These are phyloP conservation scores for Globisporangium spiculum DNA, from an alignment of 352 stramenopile species.

Conservation along the genomic window DNA sequence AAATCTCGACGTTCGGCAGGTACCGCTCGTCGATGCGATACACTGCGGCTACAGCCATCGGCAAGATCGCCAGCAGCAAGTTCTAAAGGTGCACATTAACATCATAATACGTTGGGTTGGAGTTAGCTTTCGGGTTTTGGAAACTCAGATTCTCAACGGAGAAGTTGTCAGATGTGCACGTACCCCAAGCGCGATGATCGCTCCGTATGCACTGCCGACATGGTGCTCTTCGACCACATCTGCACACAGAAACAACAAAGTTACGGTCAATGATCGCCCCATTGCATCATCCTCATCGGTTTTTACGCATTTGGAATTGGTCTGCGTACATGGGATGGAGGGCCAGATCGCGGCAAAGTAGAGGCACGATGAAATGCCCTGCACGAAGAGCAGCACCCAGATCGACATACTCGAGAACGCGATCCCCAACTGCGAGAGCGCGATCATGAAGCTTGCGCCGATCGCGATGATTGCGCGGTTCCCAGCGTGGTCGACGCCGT, in stretches of 20 bases:
- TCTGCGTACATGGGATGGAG: slow-evolving; percentile 54
- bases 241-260: slow-evolving; percentile 11
- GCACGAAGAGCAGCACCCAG: slow-evolving; percentile 57
- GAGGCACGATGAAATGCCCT: slow-evolving; percentile 76
- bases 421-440: slow-evolving; percentile 66
- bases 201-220: slow-evolving; percentile 76
- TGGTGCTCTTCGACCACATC: slow-evolving; percentile 72
- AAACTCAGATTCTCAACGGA: not conserved
- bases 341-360: slow-evolving; percentile 86
- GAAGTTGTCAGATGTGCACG: not conserved
- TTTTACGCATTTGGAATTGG: not conserved
- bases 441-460: slow-evolving; percentile 42
- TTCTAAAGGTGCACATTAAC: slow-evolving; percentile 26
- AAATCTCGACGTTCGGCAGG: slow-evolving; percentile 33
- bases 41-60: slow-evolving; percentile 35
- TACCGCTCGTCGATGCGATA: slow-evolving; percentile 38
- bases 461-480: slow-evolving; percentile 54
- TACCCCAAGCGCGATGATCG: slow-evolving; percentile 69
- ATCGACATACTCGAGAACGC: slow-evolving; percentile 42
- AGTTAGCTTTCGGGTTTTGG: not conserved
- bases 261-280: not conserved
- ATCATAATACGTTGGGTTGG: not conserved
- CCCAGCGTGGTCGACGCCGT: slow-evolving; percentile 66
- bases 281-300: not conserved
- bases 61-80: slow-evolving; percentile 37